phyloP scores from a whole-genome alignment of 2,329 filamentous ascomycete genomes.

The Macrophomina phaseolina region DNA sequence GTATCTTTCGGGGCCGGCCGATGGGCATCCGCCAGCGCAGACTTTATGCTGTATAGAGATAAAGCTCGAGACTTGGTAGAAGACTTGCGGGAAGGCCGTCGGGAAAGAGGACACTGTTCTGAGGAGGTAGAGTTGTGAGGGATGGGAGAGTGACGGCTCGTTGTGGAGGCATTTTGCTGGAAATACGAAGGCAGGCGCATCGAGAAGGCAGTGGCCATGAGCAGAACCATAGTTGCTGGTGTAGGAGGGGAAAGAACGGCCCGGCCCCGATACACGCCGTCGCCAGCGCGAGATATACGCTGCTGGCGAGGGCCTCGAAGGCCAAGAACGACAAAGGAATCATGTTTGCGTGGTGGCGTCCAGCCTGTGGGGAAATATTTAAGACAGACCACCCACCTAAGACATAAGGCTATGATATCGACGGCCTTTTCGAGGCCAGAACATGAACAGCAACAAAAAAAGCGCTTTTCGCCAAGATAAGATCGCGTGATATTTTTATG shows the following conservation, averaged over 20 bases:
- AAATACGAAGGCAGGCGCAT: slow-evolving; percentile 11
- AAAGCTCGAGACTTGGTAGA: slow-evolving; percentile 4
- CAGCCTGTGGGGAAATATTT: neutral
- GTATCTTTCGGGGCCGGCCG: neutral
- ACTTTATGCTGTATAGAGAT: slow-evolving; percentile 22
- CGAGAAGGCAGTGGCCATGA: slow-evolving; percentile 2
- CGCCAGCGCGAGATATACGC: neutral
- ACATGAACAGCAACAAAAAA: neutral
- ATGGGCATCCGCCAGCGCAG: slow-evolving; percentile 15
- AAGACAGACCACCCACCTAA: neutral
- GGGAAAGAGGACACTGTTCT: neutral
- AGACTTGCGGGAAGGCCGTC: slow-evolving; percentile 5
- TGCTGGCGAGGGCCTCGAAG: neutral
- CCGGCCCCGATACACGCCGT: neutral
- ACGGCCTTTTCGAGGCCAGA: neutral
- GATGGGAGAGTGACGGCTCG: neutral
- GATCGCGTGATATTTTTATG: slow-evolving; percentile 23
- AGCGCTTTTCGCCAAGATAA: slow-evolving; percentile 3
- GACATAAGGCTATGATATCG: neutral
- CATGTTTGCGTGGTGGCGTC: neutral
- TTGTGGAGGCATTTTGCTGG: neutral
- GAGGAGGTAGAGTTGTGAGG: neutral
- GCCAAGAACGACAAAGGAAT: slow-evolving; percentile 4
- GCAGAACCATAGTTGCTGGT: neutral
- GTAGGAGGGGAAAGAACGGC: neutral